Percentiles rank a stretch among this genome's conserved stretches.
phyloP scores from a whole-genome alignment of 495 filamentous ascomycete genomes.

The Amniculicola lignicola region DNA sequence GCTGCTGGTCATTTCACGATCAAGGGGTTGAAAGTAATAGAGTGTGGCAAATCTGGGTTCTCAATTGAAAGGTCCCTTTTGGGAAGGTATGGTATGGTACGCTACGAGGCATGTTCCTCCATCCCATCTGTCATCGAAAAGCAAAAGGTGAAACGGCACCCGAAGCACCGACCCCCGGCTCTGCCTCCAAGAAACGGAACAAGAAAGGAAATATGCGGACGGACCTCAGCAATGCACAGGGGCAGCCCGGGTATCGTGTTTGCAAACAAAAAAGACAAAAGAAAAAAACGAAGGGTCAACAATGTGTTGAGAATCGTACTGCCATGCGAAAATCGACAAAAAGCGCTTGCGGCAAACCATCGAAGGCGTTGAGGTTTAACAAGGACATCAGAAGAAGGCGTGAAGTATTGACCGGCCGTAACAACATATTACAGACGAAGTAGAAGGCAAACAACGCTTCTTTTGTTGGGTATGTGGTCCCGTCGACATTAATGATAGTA shows the following conservation, averaged over 20 bases:
- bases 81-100: slow-evolving; percentile 5
- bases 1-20: too few relatives aligned
- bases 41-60: slow-evolving; percentile 11
- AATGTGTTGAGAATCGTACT: background rate
- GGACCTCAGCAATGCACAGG: slow-evolving; percentile 11
- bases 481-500: too few relatives aligned
- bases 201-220: slow-evolving; percentile 13
- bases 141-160: background rate
- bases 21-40: background rate
- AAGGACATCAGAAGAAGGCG: slow-evolving; percentile 26
- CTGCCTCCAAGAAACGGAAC: background rate
- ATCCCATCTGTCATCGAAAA: background rate
- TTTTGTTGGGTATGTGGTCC: too few relatives aligned
- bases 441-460: too few relatives aligned
- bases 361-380: slow-evolving; percentile 6
- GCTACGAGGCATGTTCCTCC: slow-evolving; percentile 8
- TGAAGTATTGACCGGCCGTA: slow-evolving; percentile 8
- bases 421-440: slow-evolving; percentile 5
- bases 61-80: slow-evolving; percentile 18
- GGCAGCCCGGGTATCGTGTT: slow-evolving; percentile 29
- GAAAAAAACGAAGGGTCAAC: slow-evolving; percentile 4
- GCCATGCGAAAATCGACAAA: slow-evolving; percentile 11
- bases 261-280: slow-evolving; percentile 18
- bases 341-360: too few relatives aligned
- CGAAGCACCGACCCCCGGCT: background rate